A percentile compares a stretch with the other conserved stretches of the same genome.
Conservation (phyloP, 2,329 filamentous ascomycete genomes). For the Colletotrichum caudatum region DNA sequence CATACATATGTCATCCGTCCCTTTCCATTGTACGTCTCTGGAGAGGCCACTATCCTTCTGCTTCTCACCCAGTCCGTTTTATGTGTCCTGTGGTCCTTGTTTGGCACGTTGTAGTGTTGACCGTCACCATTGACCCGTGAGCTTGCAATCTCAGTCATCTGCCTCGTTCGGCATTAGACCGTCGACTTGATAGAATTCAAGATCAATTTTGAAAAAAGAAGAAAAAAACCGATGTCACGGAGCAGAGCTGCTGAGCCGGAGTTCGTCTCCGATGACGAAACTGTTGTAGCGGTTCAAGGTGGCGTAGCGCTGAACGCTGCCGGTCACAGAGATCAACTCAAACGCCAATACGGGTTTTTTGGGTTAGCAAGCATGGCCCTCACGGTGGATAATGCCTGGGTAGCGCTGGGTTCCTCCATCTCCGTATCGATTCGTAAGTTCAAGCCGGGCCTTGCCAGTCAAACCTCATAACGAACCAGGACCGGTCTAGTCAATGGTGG, state of each 20-base stretch:
- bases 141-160: not conserved
- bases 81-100: not conserved
- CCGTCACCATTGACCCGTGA: not conserved
- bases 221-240: not conserved
- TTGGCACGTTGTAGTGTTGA: too few relatives aligned
- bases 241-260: constrained; percentile 8
- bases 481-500: constrained; percentile 54
- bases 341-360: constrained; percentile 71
- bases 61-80: not conserved
- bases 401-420: constrained; percentile 71
- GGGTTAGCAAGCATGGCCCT: constrained; percentile 70
- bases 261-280: constrained; percentile 48
- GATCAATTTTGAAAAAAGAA: not conserved
- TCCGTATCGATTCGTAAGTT: constrained; percentile 62
- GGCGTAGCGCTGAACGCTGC: constrained; percentile 70
- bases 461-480: constrained; percentile 13
- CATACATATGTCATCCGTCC: constrained; percentile 9
- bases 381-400: constrained; percentile 75
- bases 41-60: not conserved
- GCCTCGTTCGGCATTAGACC: too few relatives aligned
- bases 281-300: constrained; percentile 49
- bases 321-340: constrained; percentile 72
- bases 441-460: not conserved
- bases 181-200: too few relatives aligned
- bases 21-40: not conserved